Conservation (phyloP, 2,329 filamentous ascomycete genomes). For the Alternaria hordeiaustralica region DNA sequence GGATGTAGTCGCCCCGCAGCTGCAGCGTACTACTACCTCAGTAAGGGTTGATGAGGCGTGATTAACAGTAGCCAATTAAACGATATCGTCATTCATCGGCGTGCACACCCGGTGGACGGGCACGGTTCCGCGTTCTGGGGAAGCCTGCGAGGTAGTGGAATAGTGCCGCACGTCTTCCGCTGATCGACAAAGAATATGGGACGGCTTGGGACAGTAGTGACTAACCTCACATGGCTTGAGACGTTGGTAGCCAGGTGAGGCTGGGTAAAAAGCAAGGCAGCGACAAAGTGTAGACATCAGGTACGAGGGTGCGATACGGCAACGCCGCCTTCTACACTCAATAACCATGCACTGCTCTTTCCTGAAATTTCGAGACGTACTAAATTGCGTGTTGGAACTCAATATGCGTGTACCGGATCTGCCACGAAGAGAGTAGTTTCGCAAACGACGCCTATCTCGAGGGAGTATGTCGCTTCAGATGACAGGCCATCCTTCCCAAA, state of each 20-base stretch:
- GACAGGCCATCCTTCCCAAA: neutral
- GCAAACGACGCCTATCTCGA: neutral
- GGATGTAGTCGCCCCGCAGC: neutral
- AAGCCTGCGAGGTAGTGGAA: constrained; percentile 6
- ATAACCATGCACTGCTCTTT: neutral
- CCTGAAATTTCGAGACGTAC: neutral
- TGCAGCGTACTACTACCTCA: neutral
- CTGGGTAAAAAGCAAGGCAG: neutral
- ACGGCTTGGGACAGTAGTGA: neutral
- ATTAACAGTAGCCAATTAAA: neutral
- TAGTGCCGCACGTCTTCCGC: constrained; percentile 6
- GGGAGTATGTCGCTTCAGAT: neutral
- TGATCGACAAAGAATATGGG: neutral
- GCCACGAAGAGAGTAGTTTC: neutral
- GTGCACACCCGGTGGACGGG: neutral
- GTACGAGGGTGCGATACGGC: neutral
- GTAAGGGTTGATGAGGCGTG: neutral
- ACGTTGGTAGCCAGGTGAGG: neutral
- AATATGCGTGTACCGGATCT: neutral
- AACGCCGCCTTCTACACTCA: neutral
- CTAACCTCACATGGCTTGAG: neutral
- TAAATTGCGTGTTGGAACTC: neutral
- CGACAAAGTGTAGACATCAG: neutral
- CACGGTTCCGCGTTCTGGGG: constrained; percentile 3
- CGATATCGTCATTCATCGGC: neutral